phyloP scores from a whole-genome alignment of 2,329 filamentous ascomycete genomes.

The Teratosphaeria pseudoeucalypti region DNA sequence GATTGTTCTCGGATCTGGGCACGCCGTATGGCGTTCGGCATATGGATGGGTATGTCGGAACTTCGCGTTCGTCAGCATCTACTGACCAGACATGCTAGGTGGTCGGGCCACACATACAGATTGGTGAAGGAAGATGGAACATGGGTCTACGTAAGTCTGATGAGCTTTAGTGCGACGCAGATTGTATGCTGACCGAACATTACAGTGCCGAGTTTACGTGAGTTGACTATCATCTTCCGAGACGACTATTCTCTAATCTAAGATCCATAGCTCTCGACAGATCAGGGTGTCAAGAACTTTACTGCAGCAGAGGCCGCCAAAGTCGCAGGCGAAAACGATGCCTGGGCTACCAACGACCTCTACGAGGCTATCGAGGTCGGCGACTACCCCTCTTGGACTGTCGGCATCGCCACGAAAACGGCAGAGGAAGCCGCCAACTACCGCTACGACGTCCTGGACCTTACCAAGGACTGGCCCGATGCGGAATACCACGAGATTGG shows the following conservation, averaged over 20 bases:
- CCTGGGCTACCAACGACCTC: slow-evolving; percentile 30
- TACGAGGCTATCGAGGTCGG: slow-evolving; percentile 36
- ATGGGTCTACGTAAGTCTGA: not conserved
- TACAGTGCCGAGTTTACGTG: not conserved
- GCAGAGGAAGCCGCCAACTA: slow-evolving; percentile 41
- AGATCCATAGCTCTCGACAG: slow-evolving; percentile 40
- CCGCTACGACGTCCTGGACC: slow-evolving; percentile 45
- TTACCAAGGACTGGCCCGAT: slow-evolving; percentile 47
- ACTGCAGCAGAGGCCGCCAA: slow-evolving; percentile 27
- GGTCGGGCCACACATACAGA: not conserved
- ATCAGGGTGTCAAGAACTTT: slow-evolving; percentile 37
- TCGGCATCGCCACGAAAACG: slow-evolving; percentile 46
- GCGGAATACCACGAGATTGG: slow-evolving; percentile 36
- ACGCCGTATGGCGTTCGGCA: not conserved
- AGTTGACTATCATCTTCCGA: slow-evolving; percentile 18
- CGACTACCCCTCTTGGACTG: slow-evolving; percentile 41
- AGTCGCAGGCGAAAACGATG: slow-evolving; percentile 28
- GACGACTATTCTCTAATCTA: slow-evolving; percentile 40
- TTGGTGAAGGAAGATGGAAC: not conserved
- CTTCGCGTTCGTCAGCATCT: not conserved
- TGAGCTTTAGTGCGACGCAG: not conserved
- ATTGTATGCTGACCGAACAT: not conserved
- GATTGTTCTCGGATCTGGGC: not conserved
- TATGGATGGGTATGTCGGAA: not conserved
- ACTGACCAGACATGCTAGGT: not conserved